Evolutionary conservation across 1,284 basidiomycete genomes (phyloP).

Genomic region (Chalciporus sp.): DNA sequence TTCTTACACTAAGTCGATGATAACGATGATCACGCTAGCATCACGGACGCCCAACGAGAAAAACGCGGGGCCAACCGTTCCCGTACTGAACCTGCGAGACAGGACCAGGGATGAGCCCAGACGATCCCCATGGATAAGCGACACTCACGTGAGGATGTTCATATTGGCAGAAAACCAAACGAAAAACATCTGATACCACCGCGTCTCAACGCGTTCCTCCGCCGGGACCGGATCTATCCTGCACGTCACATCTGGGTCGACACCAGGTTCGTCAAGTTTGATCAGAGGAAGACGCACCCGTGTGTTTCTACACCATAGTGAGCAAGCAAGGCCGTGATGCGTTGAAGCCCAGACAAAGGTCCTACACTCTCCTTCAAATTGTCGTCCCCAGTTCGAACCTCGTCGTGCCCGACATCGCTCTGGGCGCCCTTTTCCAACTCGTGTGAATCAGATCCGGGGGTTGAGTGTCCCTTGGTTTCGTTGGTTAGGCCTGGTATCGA

Average conservation of each 20-base stretch:
- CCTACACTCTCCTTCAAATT: neutral
- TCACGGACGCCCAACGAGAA: slow-evolving; percentile 57
- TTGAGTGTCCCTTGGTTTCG: neutral
- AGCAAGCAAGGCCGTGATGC: slow-evolving; percentile 20
- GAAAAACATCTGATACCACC: slow-evolving; percentile 66
- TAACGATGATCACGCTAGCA: slow-evolving; percentile 51
- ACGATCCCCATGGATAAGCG: neutral
- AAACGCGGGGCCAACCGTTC: slow-evolving; percentile 60
- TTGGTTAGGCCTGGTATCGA: slow-evolving; percentile 1
- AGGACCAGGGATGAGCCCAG: neutral
- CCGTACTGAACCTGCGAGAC: slow-evolving; percentile 48
- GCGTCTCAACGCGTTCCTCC: slow-evolving; percentile 50
- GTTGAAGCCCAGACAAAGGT: slow-evolving; percentile 19
- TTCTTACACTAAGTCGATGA: slow-evolving; percentile 58
- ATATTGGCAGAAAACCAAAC: slow-evolving; percentile 68
- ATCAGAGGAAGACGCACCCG: slow-evolving; percentile 31
- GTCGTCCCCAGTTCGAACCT: neutral
- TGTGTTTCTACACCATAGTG: slow-evolving; percentile 40
- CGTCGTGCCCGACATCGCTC: neutral
- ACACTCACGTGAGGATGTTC: slow-evolving; percentile 55
- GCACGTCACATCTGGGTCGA: too few species aligned
- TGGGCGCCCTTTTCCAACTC: slow-evolving; percentile 3
- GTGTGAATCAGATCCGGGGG: neutral
- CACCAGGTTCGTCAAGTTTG: neutral
- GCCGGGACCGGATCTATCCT: slow-evolving; percentile 56